Conservation (phyloP, 2,329 filamentous ascomycete genomes). For the Leptodontidium sp. region DNA sequence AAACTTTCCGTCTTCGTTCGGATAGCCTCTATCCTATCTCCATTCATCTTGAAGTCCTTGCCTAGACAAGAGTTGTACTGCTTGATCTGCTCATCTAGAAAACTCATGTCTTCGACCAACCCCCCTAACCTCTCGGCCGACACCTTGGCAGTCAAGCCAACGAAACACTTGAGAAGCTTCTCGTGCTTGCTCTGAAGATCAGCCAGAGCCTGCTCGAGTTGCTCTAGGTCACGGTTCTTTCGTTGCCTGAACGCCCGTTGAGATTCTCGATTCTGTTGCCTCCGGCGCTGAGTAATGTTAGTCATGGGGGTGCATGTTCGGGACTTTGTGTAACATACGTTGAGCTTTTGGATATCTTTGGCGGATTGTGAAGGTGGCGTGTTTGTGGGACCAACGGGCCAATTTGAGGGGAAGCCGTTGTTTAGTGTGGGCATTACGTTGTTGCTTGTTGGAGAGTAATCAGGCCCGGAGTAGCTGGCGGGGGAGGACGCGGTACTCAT, state of each 20-base stretch:
- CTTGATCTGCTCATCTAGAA: slow-evolving; percentile 17
- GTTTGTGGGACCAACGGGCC: slow-evolving; percentile 7
- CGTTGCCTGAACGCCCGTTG: slow-evolving; percentile 14
- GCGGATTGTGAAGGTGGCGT: slow-evolving; percentile 13
- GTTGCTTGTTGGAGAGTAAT: slow-evolving; percentile 7
- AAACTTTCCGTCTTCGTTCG: background rate
- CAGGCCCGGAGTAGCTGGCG: slow-evolving; percentile 6
- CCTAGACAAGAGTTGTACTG: slow-evolving; percentile 15
- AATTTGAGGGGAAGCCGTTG: slow-evolving; percentile 12
- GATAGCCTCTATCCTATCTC: slow-evolving; percentile 12
- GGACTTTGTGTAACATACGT: background rate
- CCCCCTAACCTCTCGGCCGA: slow-evolving; percentile 11
- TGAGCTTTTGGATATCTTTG: slow-evolving; percentile 15
- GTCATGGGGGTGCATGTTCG: background rate
- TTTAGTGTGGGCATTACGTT: slow-evolving; percentile 6
- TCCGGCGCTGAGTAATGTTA: slow-evolving; percentile 8
- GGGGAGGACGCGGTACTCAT: slow-evolving; percentile 13
- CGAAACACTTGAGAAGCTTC: slow-evolving; percentile 15
- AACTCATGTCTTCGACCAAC: slow-evolving; percentile 6
- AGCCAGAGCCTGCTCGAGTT: background rate
- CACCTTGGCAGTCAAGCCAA: slow-evolving; percentile 12
- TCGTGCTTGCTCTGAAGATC: slow-evolving; percentile 13
- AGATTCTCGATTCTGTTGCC: slow-evolving; percentile 17
- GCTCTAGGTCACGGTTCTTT: slow-evolving; percentile 7
- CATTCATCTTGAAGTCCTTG: slow-evolving; percentile 21